These are phyloP conservation scores for Phanerochaete sordida DNA, from an alignment of 768 basidiomycete species.

Conservation along the genomic window DNA sequence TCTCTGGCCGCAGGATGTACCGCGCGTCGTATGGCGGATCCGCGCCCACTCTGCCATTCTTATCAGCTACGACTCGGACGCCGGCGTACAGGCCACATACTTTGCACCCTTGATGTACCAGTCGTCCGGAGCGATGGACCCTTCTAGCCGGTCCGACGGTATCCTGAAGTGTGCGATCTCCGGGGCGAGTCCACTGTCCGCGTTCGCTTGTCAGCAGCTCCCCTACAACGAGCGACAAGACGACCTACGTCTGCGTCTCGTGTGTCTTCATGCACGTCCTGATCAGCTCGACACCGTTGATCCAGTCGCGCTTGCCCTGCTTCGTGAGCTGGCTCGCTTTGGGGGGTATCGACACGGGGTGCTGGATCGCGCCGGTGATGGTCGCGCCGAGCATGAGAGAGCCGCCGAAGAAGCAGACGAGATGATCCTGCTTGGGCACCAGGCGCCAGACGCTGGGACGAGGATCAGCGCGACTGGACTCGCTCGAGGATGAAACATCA, in stretches of 20 bases:
- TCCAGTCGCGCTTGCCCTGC: slow-evolving; percentile 73
- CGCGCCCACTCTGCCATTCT: slow-evolving; percentile 19
- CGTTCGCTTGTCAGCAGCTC: too few species aligned
- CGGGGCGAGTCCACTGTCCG: slow-evolving; percentile 73
- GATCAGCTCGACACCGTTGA: slow-evolving; percentile 73
- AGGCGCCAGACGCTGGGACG: slow-evolving; percentile 62
- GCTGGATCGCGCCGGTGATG: slow-evolving; percentile 48
- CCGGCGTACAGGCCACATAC: slow-evolving; percentile 34
- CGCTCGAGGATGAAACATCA: background rate
- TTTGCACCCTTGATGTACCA: slow-evolving; percentile 91
- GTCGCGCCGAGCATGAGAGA: slow-evolving; percentile 90
- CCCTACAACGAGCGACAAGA: too few species aligned
- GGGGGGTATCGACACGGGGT: slow-evolving; percentile 66
- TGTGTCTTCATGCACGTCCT: slow-evolving; percentile 88
- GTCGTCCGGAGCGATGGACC: slow-evolving; percentile 47
- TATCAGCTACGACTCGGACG: background rate
- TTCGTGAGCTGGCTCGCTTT: slow-evolving; percentile 56
- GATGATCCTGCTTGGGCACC: slow-evolving; percentile 89
- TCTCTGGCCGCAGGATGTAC: slow-evolving; percentile 96
- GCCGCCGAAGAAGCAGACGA: slow-evolving; percentile 93
- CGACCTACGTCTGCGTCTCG: slow-evolving; percentile 75
- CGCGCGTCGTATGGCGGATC: slow-evolving; percentile 70
- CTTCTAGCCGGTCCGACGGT: slow-evolving; percentile 50
- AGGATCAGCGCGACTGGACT: background rate
- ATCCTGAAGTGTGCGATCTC: slow-evolving; percentile 88